These are phyloP conservation scores for Lachnellula suecica DNA, from an alignment of 2,329 filamentous ascomycete genomes.

Conservation along the genomic window DNA sequence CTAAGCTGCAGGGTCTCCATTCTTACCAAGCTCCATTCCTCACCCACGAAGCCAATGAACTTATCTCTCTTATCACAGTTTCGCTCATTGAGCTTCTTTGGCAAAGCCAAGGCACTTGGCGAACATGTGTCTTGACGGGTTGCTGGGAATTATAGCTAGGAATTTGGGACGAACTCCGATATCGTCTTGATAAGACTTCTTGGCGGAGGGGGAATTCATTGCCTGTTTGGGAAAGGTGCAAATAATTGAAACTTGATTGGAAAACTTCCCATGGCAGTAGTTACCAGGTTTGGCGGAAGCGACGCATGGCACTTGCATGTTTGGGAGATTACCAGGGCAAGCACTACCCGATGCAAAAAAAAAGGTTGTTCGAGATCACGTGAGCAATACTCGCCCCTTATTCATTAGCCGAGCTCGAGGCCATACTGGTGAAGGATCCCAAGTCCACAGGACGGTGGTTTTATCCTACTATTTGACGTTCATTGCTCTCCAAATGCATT, in stretches of 20 bases:
- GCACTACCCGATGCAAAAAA: too few species aligned
- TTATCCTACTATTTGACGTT: too few species aligned
- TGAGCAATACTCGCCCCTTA: too few species aligned
- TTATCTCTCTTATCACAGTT: neutral
- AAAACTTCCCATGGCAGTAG: neutral
- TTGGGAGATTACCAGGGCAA: neutral
- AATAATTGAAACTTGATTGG: neutral
- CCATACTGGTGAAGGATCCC: too few species aligned
- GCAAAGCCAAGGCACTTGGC: slow-evolving; percentile 4
- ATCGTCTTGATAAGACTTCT: neutral
- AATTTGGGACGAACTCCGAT: neutral
- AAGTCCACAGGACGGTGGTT: too few species aligned
- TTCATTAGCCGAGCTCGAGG: too few species aligned
- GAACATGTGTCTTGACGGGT: neutral
- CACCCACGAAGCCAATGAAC: neutral
- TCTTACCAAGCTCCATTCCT: neutral
- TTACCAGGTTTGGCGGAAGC: neutral
- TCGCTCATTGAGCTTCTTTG: neutral
- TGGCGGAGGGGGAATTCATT: neutral
- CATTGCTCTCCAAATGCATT: too few species aligned
- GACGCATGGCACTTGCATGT: neutral
- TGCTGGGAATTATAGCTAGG: slow-evolving; percentile 1
- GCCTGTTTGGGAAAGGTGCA: neutral
- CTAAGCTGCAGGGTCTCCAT: neutral
- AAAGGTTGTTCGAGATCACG: too few species aligned